Conservation (phyloP, 495 filamentous ascomycete species). For the Penicillium diatomitis region DNA sequence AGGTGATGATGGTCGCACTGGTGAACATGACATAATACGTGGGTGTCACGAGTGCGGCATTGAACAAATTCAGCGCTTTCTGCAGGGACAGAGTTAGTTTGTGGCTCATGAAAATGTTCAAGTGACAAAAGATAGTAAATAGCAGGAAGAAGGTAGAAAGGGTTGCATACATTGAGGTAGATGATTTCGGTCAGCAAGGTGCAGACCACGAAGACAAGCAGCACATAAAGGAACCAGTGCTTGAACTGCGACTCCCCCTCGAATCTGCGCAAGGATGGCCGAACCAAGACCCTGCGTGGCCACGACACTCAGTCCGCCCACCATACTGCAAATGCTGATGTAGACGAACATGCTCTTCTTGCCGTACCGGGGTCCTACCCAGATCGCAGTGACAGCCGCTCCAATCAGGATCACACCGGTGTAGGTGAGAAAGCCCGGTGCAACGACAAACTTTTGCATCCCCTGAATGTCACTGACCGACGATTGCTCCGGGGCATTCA, state of each 20-base stretch:
- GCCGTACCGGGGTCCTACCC: constrained; percentile 82
- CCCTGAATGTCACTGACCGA: constrained; percentile 84
- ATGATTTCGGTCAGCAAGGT: constrained; percentile 91
- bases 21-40: constrained; percentile 99
- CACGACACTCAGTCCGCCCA: constrained; percentile 91
- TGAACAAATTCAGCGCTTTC: constrained; percentile 99
- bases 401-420: constrained; percentile 75
- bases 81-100: constrained; percentile 36
- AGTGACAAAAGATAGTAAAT: neutral
- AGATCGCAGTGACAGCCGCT: constrained; percentile 62
- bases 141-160: neutral
- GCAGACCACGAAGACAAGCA: constrained; percentile 80
- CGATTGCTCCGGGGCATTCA: constrained; percentile 84
- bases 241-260: constrained; percentile 79
- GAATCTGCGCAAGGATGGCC: constrained; percentile 79
- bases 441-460: constrained; percentile 81
- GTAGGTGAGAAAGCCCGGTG: constrained; percentile 80
- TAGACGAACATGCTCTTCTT: constrained; percentile 98
- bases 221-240: constrained; percentile 91
- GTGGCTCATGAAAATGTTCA: neutral
- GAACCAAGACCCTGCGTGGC: constrained; percentile 89
- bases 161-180: constrained; percentile 74
- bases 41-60: constrained; percentile 92
- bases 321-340: constrained; percentile 86
- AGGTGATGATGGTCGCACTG: constrained; percentile 86